Evolutionary conservation across 2,329 filamentous ascomycete genomes (phyloP), one percentile per base, ranked within the genome.

Genomic region (Aureobasidium sp.): DNA sequence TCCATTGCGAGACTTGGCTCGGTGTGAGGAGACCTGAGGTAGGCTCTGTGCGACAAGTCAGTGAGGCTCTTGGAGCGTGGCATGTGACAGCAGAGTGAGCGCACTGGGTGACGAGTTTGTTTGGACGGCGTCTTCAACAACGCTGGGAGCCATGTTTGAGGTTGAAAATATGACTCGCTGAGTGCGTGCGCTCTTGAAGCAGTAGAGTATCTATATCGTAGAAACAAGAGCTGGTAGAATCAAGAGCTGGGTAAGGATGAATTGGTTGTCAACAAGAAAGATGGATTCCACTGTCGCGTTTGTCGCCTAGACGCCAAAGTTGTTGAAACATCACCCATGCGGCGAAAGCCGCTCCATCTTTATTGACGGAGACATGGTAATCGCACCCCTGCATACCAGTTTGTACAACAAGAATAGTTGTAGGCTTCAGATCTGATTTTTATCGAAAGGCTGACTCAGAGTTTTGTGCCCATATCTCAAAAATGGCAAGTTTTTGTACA

Each of bases 71-170:
- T 3, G n/a, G 15, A n/a, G 26, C 59, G 46, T 56, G 56, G 59
- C 41, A 56, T 63, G 27, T 34, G 39, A 44, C 37, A 47, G 50
- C 27, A 37, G 43, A 57, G 2, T 7, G 36, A 17, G 56, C 70
- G 63, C 67, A 75, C 73, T 68, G 15, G 75, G 69, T 44, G 73
- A 67, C 59, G 70, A 71, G 65, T 77, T 78, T 61, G 75, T 76
- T 63, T 78, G 73, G n/a, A 72, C 71, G 63, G 73, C 72, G 64
- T 77, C 71, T 67, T 73, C 68, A 29, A 65, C 61, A 24, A 66
- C 52, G 32, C 56, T 59, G 20, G 69, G 67, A 17, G 67, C 62
- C 68, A 70, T 70, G 17, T 3, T 32, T 27, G 5, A 56, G 39
- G 5, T 32, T 10, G 13, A 12, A 8, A 8, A 20, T 20, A 20